Conservation (phyloP, 192 early-diverging fungal species). For the Thoreauomyces humboldtii region DNA sequence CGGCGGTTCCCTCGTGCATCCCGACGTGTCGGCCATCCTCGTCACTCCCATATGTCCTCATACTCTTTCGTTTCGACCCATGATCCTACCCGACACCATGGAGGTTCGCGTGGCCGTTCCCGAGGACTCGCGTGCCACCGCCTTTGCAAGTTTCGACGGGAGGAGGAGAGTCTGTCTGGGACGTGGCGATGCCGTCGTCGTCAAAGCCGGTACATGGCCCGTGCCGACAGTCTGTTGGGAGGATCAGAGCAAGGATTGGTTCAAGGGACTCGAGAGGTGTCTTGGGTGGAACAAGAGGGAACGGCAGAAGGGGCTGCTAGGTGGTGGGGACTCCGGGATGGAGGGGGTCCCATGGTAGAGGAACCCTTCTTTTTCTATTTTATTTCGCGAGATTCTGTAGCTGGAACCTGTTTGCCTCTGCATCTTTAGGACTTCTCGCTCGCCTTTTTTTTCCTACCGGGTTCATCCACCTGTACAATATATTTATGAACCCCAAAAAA, state of each 20-base stretch:
- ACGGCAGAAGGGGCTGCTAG: conserved; percentile 65
- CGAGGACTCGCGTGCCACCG: conserved; percentile 79
- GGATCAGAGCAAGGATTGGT: conserved; percentile 86
- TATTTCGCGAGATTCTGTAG: no score
- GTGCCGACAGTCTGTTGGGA: conserved; percentile 82
- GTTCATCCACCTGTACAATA: no score
- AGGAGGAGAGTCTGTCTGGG: conserved; percentile 85
- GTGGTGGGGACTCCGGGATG: conserved; percentile 62
- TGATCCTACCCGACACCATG: conserved; percentile 91
- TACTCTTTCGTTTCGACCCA: conserved; percentile 80
- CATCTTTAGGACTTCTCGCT: no score
- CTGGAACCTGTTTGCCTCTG: no score
- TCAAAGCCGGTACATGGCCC: conserved; percentile 81
- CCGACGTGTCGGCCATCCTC: conserved; percentile 85
- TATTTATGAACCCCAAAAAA: no score
- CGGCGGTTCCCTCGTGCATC: conserved; percentile 93
- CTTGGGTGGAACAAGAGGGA: conserved; percentile 93
- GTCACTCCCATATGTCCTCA: conserved; percentile 64
- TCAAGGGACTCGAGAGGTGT: conserved; percentile 76
- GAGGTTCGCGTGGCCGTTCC: conserved; percentile 83
- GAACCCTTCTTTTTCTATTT: no score
- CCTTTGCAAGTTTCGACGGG: conserved; percentile 95
- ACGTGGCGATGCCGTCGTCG: conserved; percentile 83
- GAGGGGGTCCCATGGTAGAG: conserved; percentile 47
- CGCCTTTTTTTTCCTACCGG: no score